These are phyloP conservation scores for Nothophoma quercina DNA, from an alignment of 2,329 filamentous ascomycete genomes.

Conservation along the genomic window DNA sequence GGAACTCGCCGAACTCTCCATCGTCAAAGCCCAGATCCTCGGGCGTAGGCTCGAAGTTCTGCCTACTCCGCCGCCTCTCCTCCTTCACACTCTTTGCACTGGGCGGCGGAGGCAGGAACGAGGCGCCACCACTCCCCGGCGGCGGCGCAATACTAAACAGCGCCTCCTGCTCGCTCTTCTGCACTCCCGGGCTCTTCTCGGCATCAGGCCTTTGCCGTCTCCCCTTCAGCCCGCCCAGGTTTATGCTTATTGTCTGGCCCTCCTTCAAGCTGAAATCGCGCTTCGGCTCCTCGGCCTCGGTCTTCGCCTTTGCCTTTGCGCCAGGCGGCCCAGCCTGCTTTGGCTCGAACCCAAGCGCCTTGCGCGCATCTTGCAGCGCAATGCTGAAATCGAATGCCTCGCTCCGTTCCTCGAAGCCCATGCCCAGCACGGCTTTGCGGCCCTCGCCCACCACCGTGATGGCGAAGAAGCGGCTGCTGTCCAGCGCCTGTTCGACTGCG, in stretches of 20 bases:
- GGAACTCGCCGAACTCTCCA: conserved; percentile 87
- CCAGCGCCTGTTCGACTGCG: conserved; percentile 78
- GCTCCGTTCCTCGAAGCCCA: conserved; percentile 86
- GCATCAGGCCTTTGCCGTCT: conserved; percentile 50
- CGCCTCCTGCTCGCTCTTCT: conserved; percentile 54
- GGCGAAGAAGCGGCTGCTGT: conserved; percentile 86
- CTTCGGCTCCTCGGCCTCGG: conserved; percentile 61
- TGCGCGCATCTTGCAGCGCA: conserved; percentile 78
- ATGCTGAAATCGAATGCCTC: conserved; percentile 89
- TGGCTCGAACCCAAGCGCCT: conserved; percentile 68
- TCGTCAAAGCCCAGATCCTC: conserved; percentile 83
- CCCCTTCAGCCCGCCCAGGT: conserved; percentile 68
- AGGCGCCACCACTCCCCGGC: conserved; percentile 55
- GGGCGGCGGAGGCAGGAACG: conserved; percentile 71
- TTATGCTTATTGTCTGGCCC: conserved; percentile 86
- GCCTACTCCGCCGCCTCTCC: conserved; percentile 63
- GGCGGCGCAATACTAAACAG: conserved; percentile 80
- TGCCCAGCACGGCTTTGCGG: conserved; percentile 79
- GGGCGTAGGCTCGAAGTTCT: conserved; percentile 52
- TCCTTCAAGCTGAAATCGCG: conserved; percentile 87
- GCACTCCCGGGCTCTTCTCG: conserved; percentile 49
- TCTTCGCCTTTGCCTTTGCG: conserved; percentile 38
- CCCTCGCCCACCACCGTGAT: conserved; percentile 79
- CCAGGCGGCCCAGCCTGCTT: conserved; percentile 37
- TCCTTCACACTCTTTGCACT: conserved; percentile 68